Evolutionary conservation across 2,329 filamentous ascomycete genomes (phyloP), one percentile per base, ranked within the genome.

Genomic region (Phaeosphaeriaceae sp.): DNA sequence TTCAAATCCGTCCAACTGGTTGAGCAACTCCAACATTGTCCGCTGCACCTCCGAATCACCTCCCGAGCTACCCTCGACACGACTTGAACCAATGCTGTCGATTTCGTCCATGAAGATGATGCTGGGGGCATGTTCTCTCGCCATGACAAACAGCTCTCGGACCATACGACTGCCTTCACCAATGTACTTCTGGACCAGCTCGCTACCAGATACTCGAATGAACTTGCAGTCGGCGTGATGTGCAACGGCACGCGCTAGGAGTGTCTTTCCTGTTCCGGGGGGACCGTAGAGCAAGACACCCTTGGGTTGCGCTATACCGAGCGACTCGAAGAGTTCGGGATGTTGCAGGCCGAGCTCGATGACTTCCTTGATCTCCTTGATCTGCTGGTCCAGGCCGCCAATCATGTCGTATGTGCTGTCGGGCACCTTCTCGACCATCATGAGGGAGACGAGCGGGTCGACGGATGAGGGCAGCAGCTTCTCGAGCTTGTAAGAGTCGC

Each of bases 51-150:
- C 95, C 1, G 93, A 97, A 76, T 99, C 95, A 74, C 95, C 95
- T 53, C 93, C 93, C 20, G 92, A 96, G 57, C 91, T 96, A 24
- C 94, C 94, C 77, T 99, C 95, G 53, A 99, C 94, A 80, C 95
- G 91, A 60, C 93, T 97, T 33, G 93, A 97, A 64, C 95, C 95
- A 80, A 99, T 99, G 69, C 92, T 96, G 84, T 99, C 95, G 79
- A 99, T 98, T 81, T 99, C 95, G 79, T 99, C 95, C 95, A 99
- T 99, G 85, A 99, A 99, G 80, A 99, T 99, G 81, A 99, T 99
- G 67, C 92, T 96, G 21, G 95, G 95, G 1, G 95, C 95, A 72
- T 99, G 95, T 78, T 99, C 95, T 80, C 95, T 88, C 25, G 95
- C 95, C 95, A 99, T 99, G 77, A 99, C 91, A 85, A 99, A 99